These are phyloP conservation scores for Tetradesmus lagerheimii DNA, from an alignment of 139 green algal species.

Conservation along the genomic window DNA sequence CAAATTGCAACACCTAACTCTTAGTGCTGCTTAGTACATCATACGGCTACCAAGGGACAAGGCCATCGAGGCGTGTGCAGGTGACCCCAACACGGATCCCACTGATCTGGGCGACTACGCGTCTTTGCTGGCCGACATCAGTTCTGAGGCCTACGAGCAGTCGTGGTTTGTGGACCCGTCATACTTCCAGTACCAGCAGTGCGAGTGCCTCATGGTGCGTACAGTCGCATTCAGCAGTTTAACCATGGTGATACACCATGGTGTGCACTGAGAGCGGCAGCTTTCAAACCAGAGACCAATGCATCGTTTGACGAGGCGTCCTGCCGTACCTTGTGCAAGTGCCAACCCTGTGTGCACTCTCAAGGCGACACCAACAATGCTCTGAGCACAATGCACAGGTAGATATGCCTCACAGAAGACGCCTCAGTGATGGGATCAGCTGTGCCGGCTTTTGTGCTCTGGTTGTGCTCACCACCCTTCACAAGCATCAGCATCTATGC, in stretches of 20 bases:
- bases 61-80: not conserved
- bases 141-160: conserved; percentile 1
- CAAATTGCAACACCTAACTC: too few species aligned
- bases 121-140: not conserved
- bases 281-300: too few species aligned
- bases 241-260: too few species aligned
- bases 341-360: too few species aligned
- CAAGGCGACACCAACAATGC: not conserved
- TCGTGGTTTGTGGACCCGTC: conserved; percentile 29
- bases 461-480: not conserved
- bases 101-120: not conserved
- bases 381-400: not conserved
- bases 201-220: conserved; percentile 42
- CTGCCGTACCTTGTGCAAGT: too few species aligned
- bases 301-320: too few species aligned
- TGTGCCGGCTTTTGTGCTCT: too few species aligned
- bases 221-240: too few species aligned
- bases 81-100: not conserved
- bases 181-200: conserved; percentile 42
- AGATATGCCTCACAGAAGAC: too few species aligned
- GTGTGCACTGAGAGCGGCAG: too few species aligned
- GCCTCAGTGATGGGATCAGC: too few species aligned
- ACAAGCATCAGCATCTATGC: not conserved
- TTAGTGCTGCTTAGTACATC: not conserved
- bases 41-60: not conserved